Evolutionary conservation across 108 stramenopile genomes (phyloP).

Genomic region (Skeletonema potamos): DNA sequence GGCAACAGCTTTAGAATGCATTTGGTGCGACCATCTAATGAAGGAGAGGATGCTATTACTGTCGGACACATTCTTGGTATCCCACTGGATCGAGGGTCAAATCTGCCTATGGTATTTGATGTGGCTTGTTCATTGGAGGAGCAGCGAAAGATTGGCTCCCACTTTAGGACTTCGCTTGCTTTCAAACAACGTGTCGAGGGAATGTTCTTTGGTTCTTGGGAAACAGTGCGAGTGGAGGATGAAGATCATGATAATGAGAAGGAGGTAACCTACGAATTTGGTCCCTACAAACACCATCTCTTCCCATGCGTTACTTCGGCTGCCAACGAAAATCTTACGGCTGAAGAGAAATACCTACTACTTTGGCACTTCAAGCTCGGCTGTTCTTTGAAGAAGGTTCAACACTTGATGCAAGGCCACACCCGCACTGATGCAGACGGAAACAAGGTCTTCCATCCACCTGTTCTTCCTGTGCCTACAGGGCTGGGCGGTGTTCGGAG

Average conservation of each 20-base stretch:
- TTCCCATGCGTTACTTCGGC: not conserved
- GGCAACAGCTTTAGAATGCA: not conserved
- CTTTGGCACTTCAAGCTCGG: slow-evolving; percentile 20
- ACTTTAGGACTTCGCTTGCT: too few relatives aligned
- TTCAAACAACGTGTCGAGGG: too few relatives aligned
- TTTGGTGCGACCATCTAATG: not conserved
- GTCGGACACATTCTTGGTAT: too few relatives aligned
- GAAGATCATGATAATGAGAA: not conserved
- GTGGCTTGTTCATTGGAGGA: too few relatives aligned
- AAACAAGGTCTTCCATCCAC: not conserved
- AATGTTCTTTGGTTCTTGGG: not conserved
- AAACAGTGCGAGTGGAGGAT: not conserved
- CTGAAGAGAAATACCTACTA: slow-evolving; percentile 26
- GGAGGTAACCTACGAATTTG: not conserved
- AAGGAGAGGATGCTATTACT: too few relatives aligned
- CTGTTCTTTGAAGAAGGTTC: not conserved
- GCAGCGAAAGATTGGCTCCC: too few relatives aligned
- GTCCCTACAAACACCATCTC: not conserved
- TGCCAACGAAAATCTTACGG: slow-evolving; percentile 20
- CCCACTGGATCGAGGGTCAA: too few relatives aligned
- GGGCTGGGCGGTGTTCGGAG: not conserved
- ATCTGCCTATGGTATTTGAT: too few relatives aligned
- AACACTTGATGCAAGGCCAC: not conserved
- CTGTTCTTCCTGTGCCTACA: not conserved
- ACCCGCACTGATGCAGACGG: not conserved